A percentile compares a stretch with the other conserved stretches of the same genome.
Evolutionary conservation across 768 basidiomycete species (phyloP).

Genomic region (Crucibulum laeve): DNA sequence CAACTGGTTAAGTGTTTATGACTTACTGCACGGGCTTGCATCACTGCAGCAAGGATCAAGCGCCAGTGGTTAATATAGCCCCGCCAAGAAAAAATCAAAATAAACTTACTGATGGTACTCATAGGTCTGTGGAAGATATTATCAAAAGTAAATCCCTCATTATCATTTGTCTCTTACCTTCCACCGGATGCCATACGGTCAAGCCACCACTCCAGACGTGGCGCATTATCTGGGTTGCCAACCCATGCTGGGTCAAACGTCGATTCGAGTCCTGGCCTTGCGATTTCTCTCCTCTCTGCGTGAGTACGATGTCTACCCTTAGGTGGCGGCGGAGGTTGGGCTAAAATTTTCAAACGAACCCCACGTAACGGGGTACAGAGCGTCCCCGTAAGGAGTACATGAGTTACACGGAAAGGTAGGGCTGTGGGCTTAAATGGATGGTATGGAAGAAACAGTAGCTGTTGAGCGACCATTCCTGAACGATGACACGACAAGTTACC

Average conservation of each 20-base stretch:
- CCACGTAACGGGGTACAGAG: conserved; percentile 13
- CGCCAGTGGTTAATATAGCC: conserved; percentile 1
- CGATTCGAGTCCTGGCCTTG: conserved; percentile 19
- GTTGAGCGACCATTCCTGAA: conserved; percentile 37
- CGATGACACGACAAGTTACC: background rate
- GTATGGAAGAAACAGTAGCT: conserved; percentile 39
- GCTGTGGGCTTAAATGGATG: conserved; percentile 25
- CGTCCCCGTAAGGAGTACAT: conserved; percentile 36
- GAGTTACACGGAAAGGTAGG: conserved; percentile 36
- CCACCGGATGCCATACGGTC: conserved; percentile 14
- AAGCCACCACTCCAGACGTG: conserved; percentile 20
- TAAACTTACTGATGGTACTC: conserved; percentile 22
- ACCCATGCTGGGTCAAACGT: conserved; percentile 32
- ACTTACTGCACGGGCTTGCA: conserved; percentile 26
- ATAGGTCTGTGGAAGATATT: conserved; percentile 16
- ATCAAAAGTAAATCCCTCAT: background rate
- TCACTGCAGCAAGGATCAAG: conserved; percentile 14
- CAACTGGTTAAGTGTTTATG: conserved; percentile 10
- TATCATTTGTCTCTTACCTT: conserved; percentile 11
- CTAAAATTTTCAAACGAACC: conserved; percentile 18
- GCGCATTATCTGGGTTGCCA: conserved; percentile 7
- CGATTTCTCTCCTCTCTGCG: conserved; percentile 25
- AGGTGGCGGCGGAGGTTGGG: conserved; percentile 9
- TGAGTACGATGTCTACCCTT: conserved; percentile 13
- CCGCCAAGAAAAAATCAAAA: background rate